phyloP scores from a whole-genome alignment of 2,329 filamentous ascomycete species.

The Aspergillus pseudoglaucus region DNA sequence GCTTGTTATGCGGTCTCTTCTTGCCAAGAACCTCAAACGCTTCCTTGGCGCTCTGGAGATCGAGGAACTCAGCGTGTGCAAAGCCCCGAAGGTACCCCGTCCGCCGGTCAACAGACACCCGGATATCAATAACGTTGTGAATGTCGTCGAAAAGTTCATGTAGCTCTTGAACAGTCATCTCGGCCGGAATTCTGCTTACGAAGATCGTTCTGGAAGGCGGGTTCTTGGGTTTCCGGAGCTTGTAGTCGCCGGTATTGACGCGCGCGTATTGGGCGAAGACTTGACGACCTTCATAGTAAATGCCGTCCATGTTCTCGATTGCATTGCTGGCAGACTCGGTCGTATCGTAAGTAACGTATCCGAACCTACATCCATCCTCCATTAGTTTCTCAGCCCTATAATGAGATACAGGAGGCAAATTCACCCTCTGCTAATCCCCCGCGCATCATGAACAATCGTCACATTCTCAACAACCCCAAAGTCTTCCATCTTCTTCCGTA shows the following conservation, averaged over 20 bases:
- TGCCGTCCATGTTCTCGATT: slow-evolving; percentile 52
- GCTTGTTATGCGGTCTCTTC: slow-evolving; percentile 59
- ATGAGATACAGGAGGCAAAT: slow-evolving; percentile 9
- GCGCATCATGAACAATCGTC: slow-evolving; percentile 54
- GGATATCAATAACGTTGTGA: slow-evolving; percentile 64
- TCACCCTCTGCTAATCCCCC: slow-evolving; percentile 65
- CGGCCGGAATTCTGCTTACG: slow-evolving; percentile 79
- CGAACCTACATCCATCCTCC: slow-evolving; percentile 48
- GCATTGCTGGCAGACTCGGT: slow-evolving; percentile 50
- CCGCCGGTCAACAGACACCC: slow-evolving; percentile 73
- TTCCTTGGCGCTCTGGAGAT: slow-evolving; percentile 57
- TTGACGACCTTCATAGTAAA: slow-evolving; percentile 58
- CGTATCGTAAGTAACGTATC: slow-evolving; percentile 56
- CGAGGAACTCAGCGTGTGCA: slow-evolving; percentile 72
- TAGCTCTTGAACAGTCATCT: slow-evolving; percentile 76
- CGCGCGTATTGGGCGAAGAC: slow-evolving; percentile 56
- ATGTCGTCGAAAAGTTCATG: slow-evolving; percentile 69
- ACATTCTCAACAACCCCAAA: slow-evolving; percentile 51
- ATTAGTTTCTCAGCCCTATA: not conserved
- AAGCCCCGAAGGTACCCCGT: slow-evolving; percentile 79
- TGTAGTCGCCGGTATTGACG: slow-evolving; percentile 10
- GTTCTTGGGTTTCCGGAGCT: slow-evolving; percentile 17
- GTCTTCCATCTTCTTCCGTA: slow-evolving; percentile 53
- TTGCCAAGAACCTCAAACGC: slow-evolving; percentile 52
- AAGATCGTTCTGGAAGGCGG: slow-evolving; percentile 62